Evolutionary conservation across 306 rosid genomes (phyloP).

Genomic region (Begonia fuchsioides): DNA sequence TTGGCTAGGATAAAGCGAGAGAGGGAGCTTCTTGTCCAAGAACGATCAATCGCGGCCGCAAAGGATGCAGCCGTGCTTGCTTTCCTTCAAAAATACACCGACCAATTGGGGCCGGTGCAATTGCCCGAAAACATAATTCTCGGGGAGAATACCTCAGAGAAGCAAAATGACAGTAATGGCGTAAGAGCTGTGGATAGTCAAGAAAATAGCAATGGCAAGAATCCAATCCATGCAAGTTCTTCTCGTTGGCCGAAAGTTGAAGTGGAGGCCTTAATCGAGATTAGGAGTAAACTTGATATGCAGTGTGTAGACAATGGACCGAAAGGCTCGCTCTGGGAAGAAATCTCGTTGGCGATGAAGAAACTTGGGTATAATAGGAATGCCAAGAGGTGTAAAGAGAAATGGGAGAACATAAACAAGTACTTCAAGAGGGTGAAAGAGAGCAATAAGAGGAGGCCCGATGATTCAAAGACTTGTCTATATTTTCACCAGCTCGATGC

Average conservation of each 20-base stretch:
- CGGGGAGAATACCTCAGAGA: conserved; percentile 7
- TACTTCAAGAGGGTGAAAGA: conserved; percentile 76
- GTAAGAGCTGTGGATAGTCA: conserved; percentile 16
- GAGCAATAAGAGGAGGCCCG: conserved; percentile 49
- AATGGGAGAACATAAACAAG: conserved; percentile 95
- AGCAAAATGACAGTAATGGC: conserved; percentile 20
- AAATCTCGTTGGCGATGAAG: conserved; percentile 19
- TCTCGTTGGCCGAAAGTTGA: conserved; percentile 40
- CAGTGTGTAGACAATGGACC: conserved; percentile 30
- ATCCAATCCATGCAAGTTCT: conserved; percentile 20
- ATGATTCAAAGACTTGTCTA: conserved; percentile 68
- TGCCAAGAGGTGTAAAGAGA: conserved; percentile 85
- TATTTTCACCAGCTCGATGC: conserved; percentile 62
- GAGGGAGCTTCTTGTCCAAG: conserved; percentile 24
- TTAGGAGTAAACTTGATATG: conserved; percentile 26
- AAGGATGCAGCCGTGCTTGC: conserved; percentile 30
- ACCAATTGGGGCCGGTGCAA: conserved; percentile 13
- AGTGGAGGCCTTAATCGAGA: conserved; percentile 24
- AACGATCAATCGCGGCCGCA: conserved; percentile 23
- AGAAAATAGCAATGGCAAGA: conserved; percentile 22
- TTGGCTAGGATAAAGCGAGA: conserved; percentile 21
- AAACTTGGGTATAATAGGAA: conserved; percentile 43
- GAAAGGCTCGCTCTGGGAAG: conserved; percentile 42
- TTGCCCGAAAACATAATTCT: conserved; percentile 14
- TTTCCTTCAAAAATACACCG: conserved; percentile 33